Percentiles rank a stretch among this genome's conserved stretches.
Evolutionary conservation across 768 basidiomycete genomes (phyloP).

Genomic region (Rubroboletus pulcherrimus): DNA sequence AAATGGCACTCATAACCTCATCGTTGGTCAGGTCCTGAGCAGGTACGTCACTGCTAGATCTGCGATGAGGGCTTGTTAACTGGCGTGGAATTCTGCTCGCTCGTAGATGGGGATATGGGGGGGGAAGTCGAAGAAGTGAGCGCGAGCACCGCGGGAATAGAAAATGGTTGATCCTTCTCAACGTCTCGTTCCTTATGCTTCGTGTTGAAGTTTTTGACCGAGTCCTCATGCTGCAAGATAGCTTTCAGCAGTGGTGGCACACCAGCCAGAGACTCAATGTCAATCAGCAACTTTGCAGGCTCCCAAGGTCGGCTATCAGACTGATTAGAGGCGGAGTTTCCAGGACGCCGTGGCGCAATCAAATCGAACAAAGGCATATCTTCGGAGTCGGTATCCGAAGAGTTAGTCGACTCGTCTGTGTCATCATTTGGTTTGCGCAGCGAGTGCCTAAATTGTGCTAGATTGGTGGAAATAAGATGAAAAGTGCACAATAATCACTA

Average conservation of each 20-base stretch:
- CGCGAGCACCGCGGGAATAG: slow-evolving; percentile 25
- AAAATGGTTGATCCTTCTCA: slow-evolving; percentile 28
- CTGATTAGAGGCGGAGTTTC: slow-evolving; percentile 46
- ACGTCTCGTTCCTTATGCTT: slow-evolving; percentile 19
- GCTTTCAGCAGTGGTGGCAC: slow-evolving; percentile 36
- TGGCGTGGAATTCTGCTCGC: slow-evolving; percentile 3
- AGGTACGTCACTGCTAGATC: slow-evolving; percentile 16
- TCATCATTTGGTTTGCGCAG: slow-evolving; percentile 6
- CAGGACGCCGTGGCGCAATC: slow-evolving; percentile 60
- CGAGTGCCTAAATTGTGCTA: slow-evolving; percentile 5
- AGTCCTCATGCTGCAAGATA: slow-evolving; percentile 28
- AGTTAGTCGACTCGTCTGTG: slow-evolving; percentile 27
- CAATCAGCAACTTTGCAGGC: slow-evolving; percentile 44
- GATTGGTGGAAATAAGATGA: not conserved
- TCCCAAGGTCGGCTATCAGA: slow-evolving; percentile 27
- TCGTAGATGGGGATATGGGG: slow-evolving; percentile 14
- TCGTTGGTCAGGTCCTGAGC: slow-evolving; percentile 14
- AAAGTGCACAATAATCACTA: not conserved
- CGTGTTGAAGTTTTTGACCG: slow-evolving; percentile 19
- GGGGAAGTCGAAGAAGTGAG: slow-evolving; percentile 18
- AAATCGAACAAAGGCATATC: slow-evolving; percentile 63
- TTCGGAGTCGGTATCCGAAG: slow-evolving; percentile 46
- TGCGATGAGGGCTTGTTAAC: slow-evolving; percentile 11
- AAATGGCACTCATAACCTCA: slow-evolving; percentile 30
- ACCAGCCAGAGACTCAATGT: slow-evolving; percentile 28